Evolutionary conservation across 768 basidiomycete genomes (phyloP).

Genomic region (Lactifluus hygrophoroides): DNA sequence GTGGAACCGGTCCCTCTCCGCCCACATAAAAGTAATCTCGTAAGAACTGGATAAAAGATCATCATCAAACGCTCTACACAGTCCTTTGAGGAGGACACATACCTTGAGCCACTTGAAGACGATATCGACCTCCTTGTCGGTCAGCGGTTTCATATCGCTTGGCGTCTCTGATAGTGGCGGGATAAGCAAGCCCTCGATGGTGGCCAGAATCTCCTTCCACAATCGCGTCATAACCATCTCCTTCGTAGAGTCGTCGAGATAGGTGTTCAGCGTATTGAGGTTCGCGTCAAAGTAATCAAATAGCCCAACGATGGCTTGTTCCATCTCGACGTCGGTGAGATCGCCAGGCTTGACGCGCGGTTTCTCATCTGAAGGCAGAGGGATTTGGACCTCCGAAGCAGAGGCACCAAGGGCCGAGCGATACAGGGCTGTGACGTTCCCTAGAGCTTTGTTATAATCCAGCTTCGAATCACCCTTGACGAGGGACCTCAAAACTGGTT

Average conservation of each 20-base stretch:
- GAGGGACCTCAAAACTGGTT: constrained; percentile 65
- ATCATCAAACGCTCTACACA: not conserved
- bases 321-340: constrained; percentile 88
- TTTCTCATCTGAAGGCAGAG: constrained; percentile 66
- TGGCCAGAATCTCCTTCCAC: constrained; percentile 91
- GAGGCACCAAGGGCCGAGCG: constrained; percentile 64
- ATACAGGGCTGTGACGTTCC: constrained; percentile 73
- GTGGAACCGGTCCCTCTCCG: constrained; percentile 83
- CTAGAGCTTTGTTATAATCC: constrained; percentile 87
- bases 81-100: constrained; percentile 8
- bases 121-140: constrained; percentile 94
- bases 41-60: constrained; percentile 54
- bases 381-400: constrained; percentile 65
- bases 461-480: constrained; percentile 56
- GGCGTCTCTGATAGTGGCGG: constrained; percentile 80
- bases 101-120: constrained; percentile 99
- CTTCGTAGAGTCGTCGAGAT: constrained; percentile 75
- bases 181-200: constrained; percentile 82
- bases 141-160: constrained; percentile 86
- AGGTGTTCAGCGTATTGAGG: constrained; percentile 82
- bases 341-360: constrained; percentile 71
- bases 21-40: constrained; percentile 92
- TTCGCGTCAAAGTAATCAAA: constrained; percentile 97
- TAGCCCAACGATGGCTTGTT: constrained; percentile 80
- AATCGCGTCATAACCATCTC: constrained; percentile 87